Conservation (phyloP, 1,139 yeast genomes). For the Debaryomyces fabryi region DNA sequence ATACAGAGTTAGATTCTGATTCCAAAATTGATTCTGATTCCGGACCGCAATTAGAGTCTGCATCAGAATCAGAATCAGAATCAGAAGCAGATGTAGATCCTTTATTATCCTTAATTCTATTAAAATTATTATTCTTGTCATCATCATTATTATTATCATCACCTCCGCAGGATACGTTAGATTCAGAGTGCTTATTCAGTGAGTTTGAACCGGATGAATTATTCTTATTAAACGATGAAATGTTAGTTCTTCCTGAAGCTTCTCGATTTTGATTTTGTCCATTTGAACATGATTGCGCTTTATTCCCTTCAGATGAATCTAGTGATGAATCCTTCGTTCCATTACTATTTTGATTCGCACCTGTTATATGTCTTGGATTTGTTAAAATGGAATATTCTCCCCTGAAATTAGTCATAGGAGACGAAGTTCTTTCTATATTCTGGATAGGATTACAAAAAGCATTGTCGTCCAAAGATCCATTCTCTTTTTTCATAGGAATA, state of each 20-base stretch:
- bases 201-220: background rate
- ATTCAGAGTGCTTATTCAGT: background rate
- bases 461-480: background rate
- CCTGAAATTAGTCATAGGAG: too few species aligned
- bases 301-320: background rate
- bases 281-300: background rate
- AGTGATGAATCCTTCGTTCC: background rate
- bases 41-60: background rate
- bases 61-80: background rate
- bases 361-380: background rate
- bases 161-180: background rate
- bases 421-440: too few species aligned
- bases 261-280: background rate
- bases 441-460: too few species aligned
- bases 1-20: background rate
- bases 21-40: background rate
- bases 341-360: background rate
- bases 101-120: background rate
- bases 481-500: background rate
- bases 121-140: background rate
- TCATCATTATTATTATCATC: slow-evolving; percentile 3
- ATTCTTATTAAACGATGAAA: background rate
- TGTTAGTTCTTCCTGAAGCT: background rate
- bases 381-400: background rate
- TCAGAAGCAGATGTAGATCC: background rate